A percentile compares a stretch with the other conserved stretches of the same genome.
These are phyloP conservation scores for Candida ortonii DNA, from an alignment of 805 yeast genomes.

Conservation along the genomic window DNA sequence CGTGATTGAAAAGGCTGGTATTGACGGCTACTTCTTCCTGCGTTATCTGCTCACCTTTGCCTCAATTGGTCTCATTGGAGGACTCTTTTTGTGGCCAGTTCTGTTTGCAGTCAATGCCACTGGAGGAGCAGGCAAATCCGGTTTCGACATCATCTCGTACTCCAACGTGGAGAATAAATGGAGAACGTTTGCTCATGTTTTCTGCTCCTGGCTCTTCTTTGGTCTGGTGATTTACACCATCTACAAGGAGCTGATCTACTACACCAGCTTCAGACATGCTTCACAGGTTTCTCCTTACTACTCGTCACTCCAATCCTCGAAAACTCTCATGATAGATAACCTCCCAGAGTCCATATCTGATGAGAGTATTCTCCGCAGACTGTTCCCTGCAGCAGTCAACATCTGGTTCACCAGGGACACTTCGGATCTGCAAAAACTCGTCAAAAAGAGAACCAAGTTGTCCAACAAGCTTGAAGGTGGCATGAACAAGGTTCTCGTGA, in stretches of 20 bases:
- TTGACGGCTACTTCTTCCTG: constrained; percentile 75
- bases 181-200: constrained; percentile 71
- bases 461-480: constrained; percentile 62
- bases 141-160: constrained; percentile 64
- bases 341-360: constrained; percentile 46
- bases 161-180: constrained; percentile 61
- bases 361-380: constrained; percentile 50
- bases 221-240: constrained; percentile 63
- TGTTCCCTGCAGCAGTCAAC: constrained; percentile 61
- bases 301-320: constrained; percentile 64
- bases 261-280: constrained; percentile 69
- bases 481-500: constrained; percentile 56
- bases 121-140: constrained; percentile 51
- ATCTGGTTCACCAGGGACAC: constrained; percentile 66
- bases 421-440: constrained; percentile 50
- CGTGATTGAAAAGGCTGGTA: constrained; percentile 65
- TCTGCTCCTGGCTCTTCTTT: constrained; percentile 70
- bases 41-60: constrained; percentile 60
- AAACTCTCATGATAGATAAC: constrained; percentile 72
- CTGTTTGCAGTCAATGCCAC: constrained; percentile 74
- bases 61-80: constrained; percentile 49
- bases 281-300: constrained; percentile 70
- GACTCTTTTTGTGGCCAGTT: constrained; percentile 61
- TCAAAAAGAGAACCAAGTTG: constrained; percentile 62
- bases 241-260: constrained; percentile 72